A percentile compares a stretch with the other conserved stretches of the same genome.
phyloP scores from a whole-genome alignment of 345 rosid genomes.

The Eucalyptus dawsonii region DNA sequence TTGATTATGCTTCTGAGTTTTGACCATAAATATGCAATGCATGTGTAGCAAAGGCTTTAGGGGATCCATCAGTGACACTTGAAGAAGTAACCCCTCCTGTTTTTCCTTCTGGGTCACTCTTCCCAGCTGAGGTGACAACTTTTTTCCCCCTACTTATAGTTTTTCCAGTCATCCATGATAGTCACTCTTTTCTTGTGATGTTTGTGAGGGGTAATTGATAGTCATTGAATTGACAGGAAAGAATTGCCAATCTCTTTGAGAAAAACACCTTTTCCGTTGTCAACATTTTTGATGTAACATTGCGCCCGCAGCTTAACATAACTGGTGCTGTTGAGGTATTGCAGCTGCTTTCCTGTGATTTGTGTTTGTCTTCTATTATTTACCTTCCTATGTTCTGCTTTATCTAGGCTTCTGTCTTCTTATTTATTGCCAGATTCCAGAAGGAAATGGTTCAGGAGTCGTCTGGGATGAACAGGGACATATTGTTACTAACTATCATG shows the following conservation, averaged over 20 bases:
- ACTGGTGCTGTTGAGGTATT: conserved; percentile 91
- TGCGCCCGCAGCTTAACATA: conserved; percentile 85
- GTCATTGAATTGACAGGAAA: conserved; percentile 38
- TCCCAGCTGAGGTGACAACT: conserved; percentile 65
- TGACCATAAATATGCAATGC: neutral
- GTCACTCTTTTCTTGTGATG: neutral
- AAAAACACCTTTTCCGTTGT: conserved; percentile 81
- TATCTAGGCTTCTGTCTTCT: neutral
- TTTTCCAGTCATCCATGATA: neutral
- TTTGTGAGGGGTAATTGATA: neutral
- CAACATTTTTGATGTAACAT: conserved; percentile 85
- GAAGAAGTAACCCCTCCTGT: conserved; percentile 81
- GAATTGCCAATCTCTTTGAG: conserved; percentile 77
- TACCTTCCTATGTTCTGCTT: neutral
- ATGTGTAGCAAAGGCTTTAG: conserved; percentile 64
- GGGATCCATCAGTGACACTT: conserved; percentile 67
- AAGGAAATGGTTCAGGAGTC: conserved; percentile 99
- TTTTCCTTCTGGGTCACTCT: conserved; percentile 65
- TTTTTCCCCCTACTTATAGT: neutral
- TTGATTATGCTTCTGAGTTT: neutral
- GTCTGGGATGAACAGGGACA: conserved; percentile 90
- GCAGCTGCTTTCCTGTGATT: neutral
- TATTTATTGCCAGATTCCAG: conserved; percentile 57
- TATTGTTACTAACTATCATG: conserved; percentile 91
- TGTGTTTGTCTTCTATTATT: neutral